Evolutionary conservation across 208 protist genomes (phyloP).

Genomic region (Wallacemonas sp.): DNA sequence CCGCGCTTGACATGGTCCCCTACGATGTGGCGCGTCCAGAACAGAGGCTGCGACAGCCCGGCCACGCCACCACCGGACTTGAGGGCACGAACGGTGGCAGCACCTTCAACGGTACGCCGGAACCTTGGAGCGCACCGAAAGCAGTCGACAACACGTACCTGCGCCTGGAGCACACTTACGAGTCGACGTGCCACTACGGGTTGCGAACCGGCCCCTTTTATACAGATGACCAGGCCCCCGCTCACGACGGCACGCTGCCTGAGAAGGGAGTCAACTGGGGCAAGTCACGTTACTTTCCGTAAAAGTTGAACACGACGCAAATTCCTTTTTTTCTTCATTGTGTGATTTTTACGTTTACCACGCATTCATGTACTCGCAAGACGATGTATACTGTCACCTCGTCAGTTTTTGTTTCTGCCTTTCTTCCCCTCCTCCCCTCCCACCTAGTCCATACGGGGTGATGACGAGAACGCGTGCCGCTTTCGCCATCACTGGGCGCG

Average conservation of each 20-base stretch:
- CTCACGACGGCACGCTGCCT: constrained; percentile 59
- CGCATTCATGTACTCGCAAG: too few species aligned
- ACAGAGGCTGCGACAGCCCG: constrained; percentile 47
- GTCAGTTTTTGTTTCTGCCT: too few species aligned
- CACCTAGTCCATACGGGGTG: too few species aligned
- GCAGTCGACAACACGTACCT: constrained; percentile 72
- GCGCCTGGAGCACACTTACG: constrained; percentile 63
- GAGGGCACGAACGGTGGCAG: constrained; percentile 53
- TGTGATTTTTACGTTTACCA: too few species aligned
- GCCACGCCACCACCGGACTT: constrained; percentile 32
- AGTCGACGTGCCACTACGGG: constrained; percentile 81
- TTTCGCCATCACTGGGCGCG: too few species aligned
- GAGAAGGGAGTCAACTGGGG: constrained; percentile 66
- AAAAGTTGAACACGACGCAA: too few species aligned
- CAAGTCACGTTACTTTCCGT: constrained; percentile 61
- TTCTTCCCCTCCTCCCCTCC: too few species aligned
- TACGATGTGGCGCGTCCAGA: constrained; percentile 61
- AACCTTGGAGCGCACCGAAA: constrained; percentile 56
- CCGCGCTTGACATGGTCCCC: constrained; percentile 41
- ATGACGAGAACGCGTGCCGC: too few species aligned
- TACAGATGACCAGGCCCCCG: constrained; percentile 64
- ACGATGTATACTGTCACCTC: too few species aligned
- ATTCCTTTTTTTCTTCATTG: too few species aligned
- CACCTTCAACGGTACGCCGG: constrained; percentile 55
- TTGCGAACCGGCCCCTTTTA: constrained; percentile 76